These are phyloP conservation scores for Spergularia marina DNA, from an alignment of 148 eudicot species.

Conservation along the genomic window DNA sequence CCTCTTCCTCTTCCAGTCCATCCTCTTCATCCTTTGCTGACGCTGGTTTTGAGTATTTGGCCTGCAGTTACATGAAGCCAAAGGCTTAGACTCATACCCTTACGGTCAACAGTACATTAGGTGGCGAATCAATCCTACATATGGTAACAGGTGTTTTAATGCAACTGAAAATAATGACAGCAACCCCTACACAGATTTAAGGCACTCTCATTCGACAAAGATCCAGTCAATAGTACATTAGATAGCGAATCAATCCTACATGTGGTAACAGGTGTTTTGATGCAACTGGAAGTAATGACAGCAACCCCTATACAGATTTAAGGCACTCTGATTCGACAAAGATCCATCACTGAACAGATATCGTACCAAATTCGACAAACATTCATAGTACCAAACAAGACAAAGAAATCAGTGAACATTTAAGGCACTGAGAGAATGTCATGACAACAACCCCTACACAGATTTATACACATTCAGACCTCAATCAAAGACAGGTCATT, in stretches of 20 bases:
- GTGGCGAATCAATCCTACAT: not conserved
- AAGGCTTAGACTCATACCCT: not conserved
- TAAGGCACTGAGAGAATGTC: not conserved
- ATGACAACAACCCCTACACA: not conserved
- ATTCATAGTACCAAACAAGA: no score
- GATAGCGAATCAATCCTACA: not conserved
- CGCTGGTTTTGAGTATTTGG: constrained; percentile 22
- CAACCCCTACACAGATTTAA: no score
- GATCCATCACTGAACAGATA: no score
- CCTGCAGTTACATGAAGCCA: constrained; percentile 10
- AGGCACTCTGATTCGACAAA: no score
- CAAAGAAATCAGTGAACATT: no score
- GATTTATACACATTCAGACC: not conserved
- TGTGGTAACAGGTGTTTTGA: not conserved
- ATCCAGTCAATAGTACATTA: not conserved
- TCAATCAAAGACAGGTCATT: not conserved
- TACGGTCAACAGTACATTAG: not conserved
- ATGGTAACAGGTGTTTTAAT: not conserved
- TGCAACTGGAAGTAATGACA: not conserved
- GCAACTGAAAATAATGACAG: not conserved
- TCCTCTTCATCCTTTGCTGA: constrained; percentile 31
- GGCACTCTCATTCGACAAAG: no score
- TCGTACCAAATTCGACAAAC: no score
- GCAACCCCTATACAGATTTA: no score
- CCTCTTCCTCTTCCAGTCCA: constrained; percentile 49